Base-by-base conservation (phyloP, 1,139 yeast species). In the Pichia cactophila region DNA sequence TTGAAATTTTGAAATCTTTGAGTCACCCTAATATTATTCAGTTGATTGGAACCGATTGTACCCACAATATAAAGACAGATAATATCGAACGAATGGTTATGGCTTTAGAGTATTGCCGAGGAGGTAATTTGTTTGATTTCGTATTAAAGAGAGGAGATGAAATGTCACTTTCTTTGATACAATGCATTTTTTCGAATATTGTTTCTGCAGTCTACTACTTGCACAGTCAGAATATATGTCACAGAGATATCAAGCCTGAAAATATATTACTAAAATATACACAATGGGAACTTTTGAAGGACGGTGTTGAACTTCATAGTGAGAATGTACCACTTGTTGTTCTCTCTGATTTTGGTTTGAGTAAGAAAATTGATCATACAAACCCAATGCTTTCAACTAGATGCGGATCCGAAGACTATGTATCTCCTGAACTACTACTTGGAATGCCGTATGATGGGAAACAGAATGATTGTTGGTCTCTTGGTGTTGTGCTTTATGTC, bases 391-490 rank as follows among this genome's bases (percentile, higher is more conserved):
- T 94, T 31, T 74, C 84, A 2, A 90, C 97, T 0, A 69, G 97
- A 51, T 92, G 98, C 66, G 98, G 98, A 0, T 86, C 96, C 1
- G 96, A 88, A 56, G 97, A 92, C 64, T 92, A 92, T 59, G 95
- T 92, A 2, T 83, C 96, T 0, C 98, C 97, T 0, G 98, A 92
- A 64, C 70, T 92, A 36, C 70, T 92, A 41, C 80, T 92, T 81
- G 97, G 97, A 0, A 73, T 87, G 51, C 83, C 87, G 20, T 92
- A 92, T 62, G 90, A 90, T 61, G 98, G 98, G 3, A 77, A 85
- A 49, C 79, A 86, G 55, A 84, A 94, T 42, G 98, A 92, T 62
- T 75, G 92, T 16, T 92, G 98, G 98, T 87, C 97, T 1, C 68
- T 89, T 8, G 98, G 97, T 1, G 97, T 90, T 5, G 71, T 89